These are phyloP conservation scores for Kwoniella shivajii DNA, from an alignment of 1,284 basidiomycete species.

Conservation along the genomic window DNA sequence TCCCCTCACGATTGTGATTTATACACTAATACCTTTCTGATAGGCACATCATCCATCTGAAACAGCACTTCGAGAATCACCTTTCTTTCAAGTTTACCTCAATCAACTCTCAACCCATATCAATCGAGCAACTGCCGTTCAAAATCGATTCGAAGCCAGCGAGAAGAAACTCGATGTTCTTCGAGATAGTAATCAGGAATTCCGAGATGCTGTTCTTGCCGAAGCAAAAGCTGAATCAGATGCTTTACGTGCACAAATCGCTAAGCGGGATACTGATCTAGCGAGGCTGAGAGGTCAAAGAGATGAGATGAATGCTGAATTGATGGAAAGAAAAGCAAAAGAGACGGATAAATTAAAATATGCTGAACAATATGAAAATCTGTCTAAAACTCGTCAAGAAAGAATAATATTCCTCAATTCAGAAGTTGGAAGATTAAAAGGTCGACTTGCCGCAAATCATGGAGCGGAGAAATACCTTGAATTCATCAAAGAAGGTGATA, in stretches of 20 bases:
- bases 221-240: conserved; percentile 46
- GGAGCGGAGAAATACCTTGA: conserved; percentile 72
- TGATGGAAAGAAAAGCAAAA: conserved; percentile 70
- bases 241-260: conserved; percentile 37
- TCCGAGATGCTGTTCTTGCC: conserved; percentile 40
- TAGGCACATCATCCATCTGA: conserved; percentile 44
- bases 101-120: conserved; percentile 38
- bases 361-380: conserved; percentile 68
- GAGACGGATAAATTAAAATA: conserved; percentile 67
- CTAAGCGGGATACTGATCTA: conserved; percentile 72
- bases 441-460: conserved; percentile 71
- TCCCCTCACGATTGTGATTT: neutral
- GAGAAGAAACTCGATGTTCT: conserved; percentile 44
- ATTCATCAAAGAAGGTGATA: conserved; percentile 63
- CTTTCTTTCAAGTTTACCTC: conserved; percentile 50
- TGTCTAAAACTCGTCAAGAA: conserved; percentile 74
- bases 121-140: conserved; percentile 36
- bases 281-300: conserved; percentile 76
- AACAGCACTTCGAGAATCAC: conserved; percentile 36
- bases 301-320: conserved; percentile 72
- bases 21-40: neutral
- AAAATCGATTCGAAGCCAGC: conserved; percentile 33
- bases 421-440: conserved; percentile 74
- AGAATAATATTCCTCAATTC: conserved; percentile 72
- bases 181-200: conserved; percentile 40